Evolutionary conservation across 2,329 filamentous ascomycete genomes (phyloP).

Genomic region (Colletotrichum eremochloae): DNA sequence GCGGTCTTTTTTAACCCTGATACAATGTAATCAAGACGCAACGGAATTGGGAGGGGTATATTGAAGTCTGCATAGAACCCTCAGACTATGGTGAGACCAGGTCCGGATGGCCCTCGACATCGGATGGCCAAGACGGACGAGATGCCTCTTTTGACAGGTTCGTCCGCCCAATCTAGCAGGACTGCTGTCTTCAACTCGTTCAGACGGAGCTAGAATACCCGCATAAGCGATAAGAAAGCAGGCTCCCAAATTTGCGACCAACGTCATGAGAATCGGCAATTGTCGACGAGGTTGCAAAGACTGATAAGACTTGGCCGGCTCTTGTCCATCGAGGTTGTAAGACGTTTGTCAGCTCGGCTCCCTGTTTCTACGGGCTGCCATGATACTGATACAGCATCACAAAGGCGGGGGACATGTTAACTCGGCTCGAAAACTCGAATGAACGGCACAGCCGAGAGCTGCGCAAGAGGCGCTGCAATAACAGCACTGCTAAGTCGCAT

Average conservation of each 20-base stretch:
- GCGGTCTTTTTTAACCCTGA: not conserved
- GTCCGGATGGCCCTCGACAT: not conserved
- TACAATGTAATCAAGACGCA: too few relatives aligned
- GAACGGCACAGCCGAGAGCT: not conserved
- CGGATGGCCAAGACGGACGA: constrained; percentile 11
- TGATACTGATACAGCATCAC: not conserved
- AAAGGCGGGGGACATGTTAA: not conserved
- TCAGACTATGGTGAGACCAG: not conserved
- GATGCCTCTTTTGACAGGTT: not conserved
- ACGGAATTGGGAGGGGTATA: constrained; percentile 4
- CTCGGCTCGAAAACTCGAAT: not conserved
- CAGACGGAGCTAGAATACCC: not conserved
- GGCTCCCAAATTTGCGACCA: not conserved
- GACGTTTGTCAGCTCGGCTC: not conserved
- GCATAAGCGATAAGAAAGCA: not conserved
- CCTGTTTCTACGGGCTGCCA: not conserved
- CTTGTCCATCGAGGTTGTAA: too few relatives aligned
- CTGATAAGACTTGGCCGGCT: too few relatives aligned
- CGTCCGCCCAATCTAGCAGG: too few relatives aligned
- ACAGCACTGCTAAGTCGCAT: not conserved
- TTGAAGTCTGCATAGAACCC: not conserved
- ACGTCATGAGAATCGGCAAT: not conserved
- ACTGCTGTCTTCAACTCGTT: not conserved
- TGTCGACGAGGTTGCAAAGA: not conserved
- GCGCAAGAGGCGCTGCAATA: not conserved